These are phyloP conservation scores for Aspergillus flavus DNA, from an alignment of 2,329 filamentous ascomycete genomes.

Conservation along the genomic window DNA sequence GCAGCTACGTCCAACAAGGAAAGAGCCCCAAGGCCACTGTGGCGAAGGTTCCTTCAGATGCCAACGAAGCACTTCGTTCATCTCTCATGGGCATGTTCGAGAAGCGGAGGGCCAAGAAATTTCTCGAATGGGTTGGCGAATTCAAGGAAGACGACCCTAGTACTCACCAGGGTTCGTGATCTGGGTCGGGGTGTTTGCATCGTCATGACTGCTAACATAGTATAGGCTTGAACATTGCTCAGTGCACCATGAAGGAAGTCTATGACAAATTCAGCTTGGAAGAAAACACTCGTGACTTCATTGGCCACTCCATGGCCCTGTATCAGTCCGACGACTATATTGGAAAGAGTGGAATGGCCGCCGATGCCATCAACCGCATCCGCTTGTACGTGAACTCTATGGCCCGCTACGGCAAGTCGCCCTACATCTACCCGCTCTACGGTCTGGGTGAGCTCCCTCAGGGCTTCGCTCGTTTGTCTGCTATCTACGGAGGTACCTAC, in stretches of 20 bases:
- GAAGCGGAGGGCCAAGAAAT: constrained; percentile 95
- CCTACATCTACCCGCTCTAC: constrained; percentile 99
- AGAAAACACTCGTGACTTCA: constrained; percentile 85
- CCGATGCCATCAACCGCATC: constrained; percentile 88
- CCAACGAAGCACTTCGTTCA: constrained; percentile 84
- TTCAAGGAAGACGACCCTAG: constrained; percentile 80
- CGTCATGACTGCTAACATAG: constrained; percentile 22
- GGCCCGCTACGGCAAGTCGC: constrained; percentile 95
- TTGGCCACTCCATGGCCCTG: constrained; percentile 97
- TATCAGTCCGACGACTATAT: constrained; percentile 91
- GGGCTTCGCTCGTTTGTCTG: constrained; percentile 93
- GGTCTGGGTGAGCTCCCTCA: constrained; percentile 96
- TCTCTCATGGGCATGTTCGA: constrained; percentile 97
- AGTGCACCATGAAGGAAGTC: constrained; percentile 93
- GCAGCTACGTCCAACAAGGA: constrained; percentile 94
- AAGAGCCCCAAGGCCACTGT: constrained; percentile 81
- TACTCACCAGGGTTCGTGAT: constrained; percentile 79
- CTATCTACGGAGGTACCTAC: constrained; percentile 98
- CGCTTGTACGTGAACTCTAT: constrained; percentile 97
- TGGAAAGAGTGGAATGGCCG: constrained; percentile 69
- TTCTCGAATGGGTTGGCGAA: constrained; percentile 90
- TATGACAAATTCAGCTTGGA: constrained; percentile 98
- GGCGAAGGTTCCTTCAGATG: constrained; percentile 95
- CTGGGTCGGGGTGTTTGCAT: not conserved
- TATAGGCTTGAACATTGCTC: constrained; percentile 75